Percentiles rank a stretch among this genome's conserved stretches.
Conservation (phyloP, 2,329 filamentous ascomycete genomes). For the Zasmidium cellare region DNA sequence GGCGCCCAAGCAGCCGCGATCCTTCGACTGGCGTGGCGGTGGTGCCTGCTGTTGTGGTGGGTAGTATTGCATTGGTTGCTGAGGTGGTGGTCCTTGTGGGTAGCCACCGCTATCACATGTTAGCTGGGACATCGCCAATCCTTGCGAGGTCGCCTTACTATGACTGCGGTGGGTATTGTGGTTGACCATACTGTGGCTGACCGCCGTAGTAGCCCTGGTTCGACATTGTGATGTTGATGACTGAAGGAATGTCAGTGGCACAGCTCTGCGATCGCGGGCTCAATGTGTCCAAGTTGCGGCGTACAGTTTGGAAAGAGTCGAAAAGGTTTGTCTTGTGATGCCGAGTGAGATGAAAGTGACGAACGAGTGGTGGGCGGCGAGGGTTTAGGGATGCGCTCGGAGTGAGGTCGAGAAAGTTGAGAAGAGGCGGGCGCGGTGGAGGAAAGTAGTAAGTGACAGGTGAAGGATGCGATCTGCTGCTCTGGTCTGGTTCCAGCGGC, state of each 20-base stretch:
- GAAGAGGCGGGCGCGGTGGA: too few species aligned
- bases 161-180: conserved; percentile 41
- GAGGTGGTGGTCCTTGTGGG: conserved; percentile 35
- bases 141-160: conserved; percentile 24
- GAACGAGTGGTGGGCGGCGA: neutral
- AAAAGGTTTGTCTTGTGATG: neutral
- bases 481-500: neutral
- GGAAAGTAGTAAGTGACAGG: neutral
- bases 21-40: conserved; percentile 39
- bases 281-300: neutral
- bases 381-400: neutral
- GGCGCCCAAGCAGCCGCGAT: conserved; percentile 52
- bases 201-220: conserved; percentile 44
- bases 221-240: conserved; percentile 37
- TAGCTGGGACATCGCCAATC: neutral
- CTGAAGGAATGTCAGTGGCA: conserved; percentile 7
- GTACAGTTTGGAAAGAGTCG: neutral
- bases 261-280: neutral
- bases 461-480: neutral
- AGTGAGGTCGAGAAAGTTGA: neutral
- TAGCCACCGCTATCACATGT: conserved; percentile 6
- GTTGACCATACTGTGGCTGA: conserved; percentile 23
- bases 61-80: conserved; percentile 34
- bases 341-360: neutral
- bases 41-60: conserved; percentile 47